phyloP scores from a whole-genome alignment of 805 yeast species.

The Spathaspora gorwiae region DNA sequence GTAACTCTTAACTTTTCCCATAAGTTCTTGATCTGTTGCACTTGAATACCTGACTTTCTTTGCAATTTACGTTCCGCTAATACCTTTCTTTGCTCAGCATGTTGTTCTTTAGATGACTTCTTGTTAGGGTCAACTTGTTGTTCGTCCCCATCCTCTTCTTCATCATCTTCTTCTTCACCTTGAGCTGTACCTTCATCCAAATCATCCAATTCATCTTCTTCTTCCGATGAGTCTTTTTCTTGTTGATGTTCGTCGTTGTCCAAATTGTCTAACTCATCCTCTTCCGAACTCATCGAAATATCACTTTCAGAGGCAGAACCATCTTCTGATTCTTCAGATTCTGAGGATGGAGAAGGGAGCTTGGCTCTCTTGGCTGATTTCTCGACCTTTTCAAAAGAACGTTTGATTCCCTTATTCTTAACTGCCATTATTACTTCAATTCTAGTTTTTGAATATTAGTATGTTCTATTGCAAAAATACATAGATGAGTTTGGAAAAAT shows the following conservation, averaged over 20 bases:
- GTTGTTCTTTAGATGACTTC: constrained; percentile 59
- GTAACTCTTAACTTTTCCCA: constrained; percentile 93
- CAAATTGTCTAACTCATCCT: constrained; percentile 19
- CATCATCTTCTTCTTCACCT: constrained; percentile 22
- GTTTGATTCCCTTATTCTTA: constrained; percentile 27
- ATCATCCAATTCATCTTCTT: constrained; percentile 22
- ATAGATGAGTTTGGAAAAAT: not conserved
- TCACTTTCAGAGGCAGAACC: constrained; percentile 10
- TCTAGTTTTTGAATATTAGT: too few species aligned
- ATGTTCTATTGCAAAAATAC: constrained; percentile 1
- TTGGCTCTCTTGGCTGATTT: constrained; percentile 20
- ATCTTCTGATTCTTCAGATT: constrained; percentile 12
- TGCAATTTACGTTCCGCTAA: constrained; percentile 79
- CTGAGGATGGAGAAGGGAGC: constrained; percentile 17
- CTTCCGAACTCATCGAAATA: constrained; percentile 9
- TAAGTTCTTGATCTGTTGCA: constrained; percentile 74
- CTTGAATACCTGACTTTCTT: constrained; percentile 83
- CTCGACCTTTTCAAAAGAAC: constrained; percentile 15
- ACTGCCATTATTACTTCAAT: constrained; percentile 12
- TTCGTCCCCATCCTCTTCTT: constrained; percentile 18
- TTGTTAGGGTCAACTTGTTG: constrained; percentile 37
- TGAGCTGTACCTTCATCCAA: constrained; percentile 15
- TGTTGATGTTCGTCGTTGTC: constrained; percentile 22
- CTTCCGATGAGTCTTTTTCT: constrained; percentile 25
- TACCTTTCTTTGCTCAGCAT: constrained; percentile 75